phyloP scores from a whole-genome alignment of 1,139 yeast species.

The Yamadazyma dushanensis region DNA sequence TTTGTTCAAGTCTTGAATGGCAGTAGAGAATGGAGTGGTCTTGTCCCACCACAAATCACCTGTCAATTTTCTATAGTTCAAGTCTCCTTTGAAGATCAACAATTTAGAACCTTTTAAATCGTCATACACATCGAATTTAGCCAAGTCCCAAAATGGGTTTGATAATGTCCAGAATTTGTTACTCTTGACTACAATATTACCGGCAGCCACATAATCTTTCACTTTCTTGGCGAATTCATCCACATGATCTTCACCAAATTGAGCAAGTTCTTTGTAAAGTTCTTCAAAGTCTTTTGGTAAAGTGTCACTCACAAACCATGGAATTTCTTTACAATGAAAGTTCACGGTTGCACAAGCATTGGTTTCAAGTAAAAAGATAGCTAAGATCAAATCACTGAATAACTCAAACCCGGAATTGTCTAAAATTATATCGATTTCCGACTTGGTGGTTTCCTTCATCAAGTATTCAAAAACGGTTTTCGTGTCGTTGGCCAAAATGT shows the following conservation, averaged over 20 bases:
- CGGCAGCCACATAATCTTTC: conserved; percentile 50
- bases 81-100: conserved; percentile 90
- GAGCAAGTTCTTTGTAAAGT: conserved; percentile 58
- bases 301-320: conserved; percentile 98
- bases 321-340: conserved; percentile 85
- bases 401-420: conserved; percentile 97
- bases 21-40: conserved; percentile 68
- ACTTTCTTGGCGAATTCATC: conserved; percentile 35
- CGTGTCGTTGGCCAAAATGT: conserved; percentile 78
- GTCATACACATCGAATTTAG: conserved; percentile 29
- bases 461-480: conserved; percentile 60
- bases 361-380: conserved; percentile 74
- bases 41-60: conserved; percentile 89
- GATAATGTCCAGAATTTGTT: conserved; percentile 86
- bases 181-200: conserved; percentile 57
- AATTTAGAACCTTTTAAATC: conserved; percentile 54
- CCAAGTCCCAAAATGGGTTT: conserved; percentile 70
- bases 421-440: conserved; percentile 75
- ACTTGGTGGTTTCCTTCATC: conserved; percentile 24
- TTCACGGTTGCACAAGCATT: conserved; percentile 61
- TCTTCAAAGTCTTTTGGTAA: conserved; percentile 75
- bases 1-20: conserved; percentile 67
- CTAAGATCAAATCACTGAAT: conserved; percentile 79
- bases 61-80: conserved; percentile 90
- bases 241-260: conserved; percentile 51